Base-by-base conservation (phyloP, 352 stramenopile genomes). In the Pythium coloratum region DNA sequence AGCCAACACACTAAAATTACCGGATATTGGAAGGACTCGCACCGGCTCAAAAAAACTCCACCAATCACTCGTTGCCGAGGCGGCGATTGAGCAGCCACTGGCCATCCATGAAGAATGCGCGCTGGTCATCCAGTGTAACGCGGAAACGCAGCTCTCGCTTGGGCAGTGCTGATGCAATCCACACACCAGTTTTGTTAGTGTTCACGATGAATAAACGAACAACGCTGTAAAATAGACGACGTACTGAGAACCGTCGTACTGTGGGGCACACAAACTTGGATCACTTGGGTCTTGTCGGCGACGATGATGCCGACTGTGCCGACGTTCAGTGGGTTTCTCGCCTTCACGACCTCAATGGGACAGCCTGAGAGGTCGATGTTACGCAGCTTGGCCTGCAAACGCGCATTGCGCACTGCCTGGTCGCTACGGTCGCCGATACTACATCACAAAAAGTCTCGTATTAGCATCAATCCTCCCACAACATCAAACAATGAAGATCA, bases 331-430 rank as follows among this genome's bases (percentile, higher is more conserved):
- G 85, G 85, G 64, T 91, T 91, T 7, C 63, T 64, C 6, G 83
- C 86, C 47, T 76, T 76, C 56, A 87, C 59, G 30, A 93, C 82
- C 90, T 90, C 79, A 26, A 92, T 47, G 1, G 79, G 80, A 55
- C 81, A 91, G 12, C 85, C 85, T 2, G 84, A 91, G 7, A 93
- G 72, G 64, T 93, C 85, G 58, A 91, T 53, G 34, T 60, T 73
- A 32, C 84, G 84, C 24, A 93, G 62, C 60, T 89, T 91, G 6
- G 72, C 57, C 32, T 87, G 76, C 3, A 91, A 40, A 20, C 76
- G 76, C 2, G 55, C 53, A 33, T 50, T 75, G 2, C 74, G 67
- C 18, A 38, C 46, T 8, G 49, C 47, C 13, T 60, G 54, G 34
- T 76, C 72, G 2, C 38, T 66, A 18, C 47, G 44, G 16, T 71